Evolutionary conservation across 140 eudicot genomes (phyloP).

Genomic region (Cichorium intybus): DNA sequence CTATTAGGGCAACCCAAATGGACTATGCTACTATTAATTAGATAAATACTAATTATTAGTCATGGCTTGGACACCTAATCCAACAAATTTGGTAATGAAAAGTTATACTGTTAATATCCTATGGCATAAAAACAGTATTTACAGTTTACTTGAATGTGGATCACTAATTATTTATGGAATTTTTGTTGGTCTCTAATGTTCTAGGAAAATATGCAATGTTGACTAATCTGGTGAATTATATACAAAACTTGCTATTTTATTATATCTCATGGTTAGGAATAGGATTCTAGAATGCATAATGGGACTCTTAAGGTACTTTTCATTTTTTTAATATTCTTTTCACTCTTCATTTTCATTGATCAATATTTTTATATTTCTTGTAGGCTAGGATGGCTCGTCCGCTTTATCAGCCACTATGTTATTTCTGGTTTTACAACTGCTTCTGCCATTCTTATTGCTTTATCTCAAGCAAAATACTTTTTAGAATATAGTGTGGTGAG

Average conservation of each 20-base stretch:
- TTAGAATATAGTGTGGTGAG: conserved; percentile 73
- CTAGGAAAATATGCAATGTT: conserved; percentile 57
- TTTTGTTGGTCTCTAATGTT: conserved; percentile 79
- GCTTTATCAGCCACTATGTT: conserved; percentile 98
- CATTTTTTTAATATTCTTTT: background rate
- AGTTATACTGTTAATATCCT: too few species aligned
- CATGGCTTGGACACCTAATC: too few species aligned
- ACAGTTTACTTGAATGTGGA: too few species aligned
- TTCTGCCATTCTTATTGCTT: conserved; percentile 89
- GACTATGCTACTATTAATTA: too few species aligned
- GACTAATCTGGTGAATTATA: conserved; percentile 75
- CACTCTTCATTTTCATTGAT: background rate
- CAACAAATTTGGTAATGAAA: too few species aligned
- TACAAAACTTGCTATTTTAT: conserved; percentile 85
- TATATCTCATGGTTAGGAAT: conserved; percentile 99
- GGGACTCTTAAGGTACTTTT: conserved; percentile 85
- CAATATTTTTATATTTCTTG: conserved; percentile 15
- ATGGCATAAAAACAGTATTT: too few species aligned
- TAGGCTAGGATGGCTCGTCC: conserved; percentile 97
- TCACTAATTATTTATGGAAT: too few species aligned
- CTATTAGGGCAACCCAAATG: too few species aligned
- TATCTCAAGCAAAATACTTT: conserved; percentile 97
- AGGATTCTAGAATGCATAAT: conserved; percentile 78
- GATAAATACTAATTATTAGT: too few species aligned
- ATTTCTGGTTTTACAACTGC: conserved; percentile 99